A percentile compares a stretch with the other conserved stretches of the same genome.
These are phyloP conservation scores for Torrubiellomyces zombiae DNA, from an alignment of 2,329 filamentous ascomycete species.

Conservation along the genomic window DNA sequence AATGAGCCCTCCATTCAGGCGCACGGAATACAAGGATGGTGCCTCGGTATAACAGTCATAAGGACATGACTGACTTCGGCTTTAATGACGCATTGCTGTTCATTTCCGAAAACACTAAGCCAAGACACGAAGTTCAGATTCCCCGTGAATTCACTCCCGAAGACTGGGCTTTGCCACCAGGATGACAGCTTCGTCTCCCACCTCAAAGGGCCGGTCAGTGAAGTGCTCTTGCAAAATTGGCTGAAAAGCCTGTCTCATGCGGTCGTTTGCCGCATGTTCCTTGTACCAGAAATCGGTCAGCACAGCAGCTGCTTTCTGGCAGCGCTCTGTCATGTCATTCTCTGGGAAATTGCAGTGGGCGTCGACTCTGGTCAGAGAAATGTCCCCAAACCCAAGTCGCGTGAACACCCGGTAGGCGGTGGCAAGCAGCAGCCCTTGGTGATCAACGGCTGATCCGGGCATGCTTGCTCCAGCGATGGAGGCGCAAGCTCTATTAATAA, in stretches of 20 bases:
- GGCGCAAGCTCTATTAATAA: constrained; percentile 3
- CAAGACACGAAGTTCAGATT: no score
- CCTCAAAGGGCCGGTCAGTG: not conserved
- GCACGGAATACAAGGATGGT: no score
- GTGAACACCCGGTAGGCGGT: constrained; percentile 1
- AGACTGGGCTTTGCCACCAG: not conserved
- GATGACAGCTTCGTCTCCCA: constrained; percentile 2
- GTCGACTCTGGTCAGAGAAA: constrained; percentile 1
- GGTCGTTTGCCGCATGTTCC: constrained; percentile 1
- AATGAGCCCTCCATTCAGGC: no score
- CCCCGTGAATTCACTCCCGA: no score
- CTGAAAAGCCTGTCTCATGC: constrained; percentile 2
- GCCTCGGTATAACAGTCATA: no score
- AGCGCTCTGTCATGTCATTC: constrained; percentile 1
- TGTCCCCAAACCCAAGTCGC: not conserved
- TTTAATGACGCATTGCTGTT: no score
- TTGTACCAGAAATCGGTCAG: constrained; percentile 2
- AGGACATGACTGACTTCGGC: no score
- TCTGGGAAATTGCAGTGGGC: constrained; percentile 2
- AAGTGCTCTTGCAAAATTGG: constrained; percentile 3
- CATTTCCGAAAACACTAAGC: no score
- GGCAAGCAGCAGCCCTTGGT: not conserved
- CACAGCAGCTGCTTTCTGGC: constrained; percentile 2
- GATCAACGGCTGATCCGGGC: no score
- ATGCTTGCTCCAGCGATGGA: not conserved